A percentile compares a stretch with the other conserved stretches of the same genome.
Evolutionary conservation across 345 rosid genomes (phyloP).

Genomic region (Euphorbia pulcherrima): DNA sequence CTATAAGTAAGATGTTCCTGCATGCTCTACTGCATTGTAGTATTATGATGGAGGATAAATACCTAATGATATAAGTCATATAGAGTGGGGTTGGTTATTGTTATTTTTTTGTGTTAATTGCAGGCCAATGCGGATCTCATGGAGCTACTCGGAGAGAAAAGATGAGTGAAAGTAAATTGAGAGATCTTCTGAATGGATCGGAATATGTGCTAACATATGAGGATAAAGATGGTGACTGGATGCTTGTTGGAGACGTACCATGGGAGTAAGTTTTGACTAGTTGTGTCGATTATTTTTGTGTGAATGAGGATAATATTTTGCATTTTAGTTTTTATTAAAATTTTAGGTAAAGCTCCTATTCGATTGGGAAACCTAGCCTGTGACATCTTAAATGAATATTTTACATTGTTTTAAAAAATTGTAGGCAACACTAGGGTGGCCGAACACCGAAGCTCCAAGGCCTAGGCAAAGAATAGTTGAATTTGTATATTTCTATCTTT

Average conservation of each 20-base stretch:
- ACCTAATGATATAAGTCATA: background rate
- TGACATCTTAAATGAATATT: background rate
- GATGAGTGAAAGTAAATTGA: constrained; percentile 63
- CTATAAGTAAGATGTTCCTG: constrained; percentile 55
- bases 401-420: no score
- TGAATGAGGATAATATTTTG: background rate
- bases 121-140: constrained; percentile 73
- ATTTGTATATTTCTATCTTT: no score
- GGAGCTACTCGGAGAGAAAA: constrained; percentile 58
- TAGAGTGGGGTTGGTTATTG: constrained; percentile 6
- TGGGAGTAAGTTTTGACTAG: constrained; percentile 68
- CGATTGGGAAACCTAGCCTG: background rate
- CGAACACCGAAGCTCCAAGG: no score
- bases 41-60: background rate
- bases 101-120: constrained; percentile 20
- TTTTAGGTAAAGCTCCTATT: background rate
- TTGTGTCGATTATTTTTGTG: background rate
- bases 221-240: constrained; percentile 93
- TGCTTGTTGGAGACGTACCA: constrained; percentile 98
- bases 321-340: background rate
- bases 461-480: no score
- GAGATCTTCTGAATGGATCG: constrained; percentile 82
- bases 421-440: no score
- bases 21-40: constrained; percentile 1
- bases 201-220: constrained; percentile 84